Evolutionary conservation across 768 basidiomycete genomes (phyloP), one percentile per base, ranked within the genome.

Genomic region (Sporobolomyces phaffii): DNA sequence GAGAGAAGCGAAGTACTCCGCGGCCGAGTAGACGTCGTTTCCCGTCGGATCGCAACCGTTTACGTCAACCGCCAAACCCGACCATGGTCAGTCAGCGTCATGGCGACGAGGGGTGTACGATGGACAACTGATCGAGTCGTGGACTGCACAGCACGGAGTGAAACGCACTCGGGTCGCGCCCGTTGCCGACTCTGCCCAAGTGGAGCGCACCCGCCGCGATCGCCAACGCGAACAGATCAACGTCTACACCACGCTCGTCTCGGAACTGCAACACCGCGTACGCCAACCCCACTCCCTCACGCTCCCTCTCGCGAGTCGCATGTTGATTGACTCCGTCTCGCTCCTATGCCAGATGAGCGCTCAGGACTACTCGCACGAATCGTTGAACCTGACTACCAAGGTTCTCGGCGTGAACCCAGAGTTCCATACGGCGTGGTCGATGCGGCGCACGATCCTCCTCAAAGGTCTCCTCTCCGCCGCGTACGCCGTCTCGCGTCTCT

Each of bases 371-470:
- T 84, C 85, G 65, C 76, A 78, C 33, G 87, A 87, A n/a, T 85
- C 90, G 0, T 84, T 97, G 40, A 81, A 83, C n/a, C 78, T 87
- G 45, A 94, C 92, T 1, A 86, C 86, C 20, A 81, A 80, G 31
- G 77, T 97, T 28, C 84, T 99, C 13, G 84, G 85, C 57, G 73
- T 88, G 45, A 98, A 97, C 75, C 92, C 94, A 3, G 96, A 99
- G 78, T 91, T 91, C 76, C 96, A 96, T 77, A 93, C 94, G 2
- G 80, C 89, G 41, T 98, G 96, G 96, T 94, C 96, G 78, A 93
- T 91, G 78, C 83, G 96, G 50, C 82, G 94, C 36, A 82, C 84
- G 59, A 91, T 96, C 66, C 78, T 94, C 24, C 75, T 86, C 44
- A 79, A 84, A 28, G 87, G 87, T 70, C 47, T 29, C n/a, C 20